These are phyloP conservation scores for Lentithecium fluviatile DNA, from an alignment of 495 filamentous ascomycete genomes.

Conservation along the genomic window DNA sequence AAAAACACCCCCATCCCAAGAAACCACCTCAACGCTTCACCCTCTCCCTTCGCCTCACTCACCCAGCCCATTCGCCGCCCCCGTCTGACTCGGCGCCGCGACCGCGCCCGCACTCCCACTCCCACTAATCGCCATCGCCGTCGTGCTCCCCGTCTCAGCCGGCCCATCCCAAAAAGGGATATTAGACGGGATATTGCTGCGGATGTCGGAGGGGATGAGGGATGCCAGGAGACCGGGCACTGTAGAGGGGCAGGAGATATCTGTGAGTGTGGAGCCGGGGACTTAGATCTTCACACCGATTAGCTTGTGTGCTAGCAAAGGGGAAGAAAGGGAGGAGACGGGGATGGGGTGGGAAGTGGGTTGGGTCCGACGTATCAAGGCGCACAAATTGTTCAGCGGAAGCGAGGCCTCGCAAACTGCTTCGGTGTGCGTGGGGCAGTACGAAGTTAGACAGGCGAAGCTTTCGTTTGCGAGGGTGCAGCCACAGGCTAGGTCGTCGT, in stretches of 20 bases:
- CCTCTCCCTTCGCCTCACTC: background rate
- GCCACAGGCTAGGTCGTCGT: conserved; percentile 11
- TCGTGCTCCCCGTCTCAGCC: background rate
- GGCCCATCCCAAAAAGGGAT: background rate
- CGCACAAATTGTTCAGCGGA: background rate
- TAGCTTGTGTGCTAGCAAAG: too few relatives aligned
- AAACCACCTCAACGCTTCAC: too few relatives aligned
- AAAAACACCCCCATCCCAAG: too few relatives aligned
- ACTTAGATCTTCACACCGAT: too few relatives aligned
- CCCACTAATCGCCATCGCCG: background rate
- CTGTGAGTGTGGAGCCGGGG: conserved; percentile 16
- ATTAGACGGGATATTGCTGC: too few relatives aligned
- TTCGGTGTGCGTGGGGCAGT: conserved; percentile 10
- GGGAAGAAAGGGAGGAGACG: background rate
- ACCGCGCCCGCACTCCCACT: background rate
- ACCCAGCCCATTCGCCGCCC: background rate
- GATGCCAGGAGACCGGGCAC: background rate
- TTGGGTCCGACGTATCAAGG: background rate
- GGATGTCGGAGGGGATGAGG: conserved; percentile 10
- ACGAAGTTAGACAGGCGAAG: conserved; percentile 25
- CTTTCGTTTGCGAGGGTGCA: conserved; percentile 19
- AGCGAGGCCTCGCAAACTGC: conserved; percentile 14
- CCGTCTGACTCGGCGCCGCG: conserved; percentile 5
- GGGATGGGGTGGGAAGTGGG: conserved; percentile 13
- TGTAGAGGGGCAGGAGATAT: conserved; percentile 1